These are phyloP conservation scores for Croton setiger DNA, from an alignment of 441 rosid genomes.

Conservation along the genomic window DNA sequence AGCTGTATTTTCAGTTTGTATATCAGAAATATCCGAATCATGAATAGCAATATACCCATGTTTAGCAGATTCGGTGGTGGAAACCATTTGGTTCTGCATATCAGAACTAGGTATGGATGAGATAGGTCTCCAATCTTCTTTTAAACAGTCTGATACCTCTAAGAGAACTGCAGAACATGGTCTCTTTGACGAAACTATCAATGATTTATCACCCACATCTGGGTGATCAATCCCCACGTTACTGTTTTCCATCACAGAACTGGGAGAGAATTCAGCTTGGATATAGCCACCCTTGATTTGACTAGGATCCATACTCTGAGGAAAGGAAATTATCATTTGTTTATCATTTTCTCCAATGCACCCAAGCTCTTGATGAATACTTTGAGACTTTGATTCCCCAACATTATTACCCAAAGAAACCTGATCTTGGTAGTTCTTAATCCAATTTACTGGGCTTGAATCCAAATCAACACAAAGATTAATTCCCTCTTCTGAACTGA, in stretches of 20 bases:
- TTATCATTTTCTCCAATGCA: slow-evolving; percentile 41
- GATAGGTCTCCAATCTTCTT: slow-evolving; percentile 29
- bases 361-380: slow-evolving; percentile 39
- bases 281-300: slow-evolving; percentile 31
- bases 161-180: slow-evolving; percentile 22
- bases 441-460: slow-evolving; percentile 69
- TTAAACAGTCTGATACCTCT: slow-evolving; percentile 31
- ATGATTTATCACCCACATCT: slow-evolving; percentile 33
- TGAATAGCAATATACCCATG: slow-evolving; percentile 30
- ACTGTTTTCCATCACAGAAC: slow-evolving; percentile 30
- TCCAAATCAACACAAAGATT: slow-evolving; percentile 75
- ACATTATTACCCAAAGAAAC: slow-evolving; percentile 45
- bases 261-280: slow-evolving; percentile 30
- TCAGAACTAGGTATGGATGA: slow-evolving; percentile 31
- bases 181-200: slow-evolving; percentile 25
- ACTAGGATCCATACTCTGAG: slow-evolving; percentile 27
- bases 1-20: slow-evolving; percentile 35
- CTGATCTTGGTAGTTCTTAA: slow-evolving; percentile 48
- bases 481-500: slow-evolving; percentile 64
- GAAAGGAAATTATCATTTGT: slow-evolving; percentile 33
- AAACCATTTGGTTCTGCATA: slow-evolving; percentile 32
- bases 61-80: slow-evolving; percentile 32
- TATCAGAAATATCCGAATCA: slow-evolving; percentile 35
- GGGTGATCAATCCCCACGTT: slow-evolving; percentile 27
- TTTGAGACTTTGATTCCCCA: slow-evolving; percentile 35